Evolutionary conservation across 2,329 filamentous ascomycete genomes (phyloP).

Genomic region (Plectosphaerella sp.): DNA sequence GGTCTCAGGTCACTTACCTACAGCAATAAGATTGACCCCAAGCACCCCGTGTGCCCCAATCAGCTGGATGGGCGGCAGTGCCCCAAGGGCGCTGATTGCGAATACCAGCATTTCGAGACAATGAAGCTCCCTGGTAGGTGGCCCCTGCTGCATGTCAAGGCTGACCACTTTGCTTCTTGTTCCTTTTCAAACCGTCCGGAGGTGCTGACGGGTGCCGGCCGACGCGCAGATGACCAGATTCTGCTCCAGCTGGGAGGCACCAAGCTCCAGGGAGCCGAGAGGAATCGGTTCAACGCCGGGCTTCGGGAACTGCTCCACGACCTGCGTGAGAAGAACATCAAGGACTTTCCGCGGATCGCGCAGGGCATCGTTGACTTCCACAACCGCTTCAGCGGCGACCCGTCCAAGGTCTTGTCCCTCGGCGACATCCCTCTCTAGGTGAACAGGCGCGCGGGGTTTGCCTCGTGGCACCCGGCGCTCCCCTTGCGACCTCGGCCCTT

Average conservation of each 20-base stretch:
- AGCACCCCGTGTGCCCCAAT: conserved; percentile 69
- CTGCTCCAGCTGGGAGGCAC: conserved; percentile 66
- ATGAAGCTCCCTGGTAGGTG: conserved; percentile 73
- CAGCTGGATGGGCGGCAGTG: conserved; percentile 70
- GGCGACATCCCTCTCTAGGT: conserved; percentile 38
- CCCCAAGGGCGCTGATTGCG: conserved; percentile 64
- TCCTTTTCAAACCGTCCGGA: conserved; percentile 2
- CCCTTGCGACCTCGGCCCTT: no score
- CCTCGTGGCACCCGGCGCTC: no score
- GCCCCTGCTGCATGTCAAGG: conserved; percentile 8
- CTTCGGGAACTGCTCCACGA: conserved; percentile 57
- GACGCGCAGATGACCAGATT: conserved; percentile 61
- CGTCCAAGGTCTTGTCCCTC: conserved; percentile 57
- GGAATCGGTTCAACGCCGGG: conserved; percentile 57
- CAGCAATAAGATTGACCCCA: conserved; percentile 81
- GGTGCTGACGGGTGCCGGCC: conserved; percentile 2
- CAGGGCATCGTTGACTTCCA: conserved; percentile 64
- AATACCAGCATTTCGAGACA: conserved; percentile 73
- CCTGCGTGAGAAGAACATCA: conserved; percentile 54
- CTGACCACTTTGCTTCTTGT: conserved; percentile 4
- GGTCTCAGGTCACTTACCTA: conserved; percentile 90
- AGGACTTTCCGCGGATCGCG: conserved; percentile 64
- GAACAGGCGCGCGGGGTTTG: no score
- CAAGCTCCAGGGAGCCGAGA: conserved; percentile 57
- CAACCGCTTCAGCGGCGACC: conserved; percentile 59